Conservation (phyloP, 306 rosid genomes). For the Lagenaria siceraria region DNA sequence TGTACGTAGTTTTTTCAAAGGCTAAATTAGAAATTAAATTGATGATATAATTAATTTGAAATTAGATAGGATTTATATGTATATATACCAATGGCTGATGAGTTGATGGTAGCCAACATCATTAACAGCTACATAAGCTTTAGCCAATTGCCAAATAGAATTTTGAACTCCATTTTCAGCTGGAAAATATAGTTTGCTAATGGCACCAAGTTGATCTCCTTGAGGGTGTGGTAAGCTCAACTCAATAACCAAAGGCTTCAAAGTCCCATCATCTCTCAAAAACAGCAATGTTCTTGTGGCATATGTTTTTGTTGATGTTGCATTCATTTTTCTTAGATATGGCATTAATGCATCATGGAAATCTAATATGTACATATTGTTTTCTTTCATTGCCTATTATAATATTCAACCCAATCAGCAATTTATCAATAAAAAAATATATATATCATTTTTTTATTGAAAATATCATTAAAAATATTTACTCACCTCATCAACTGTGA, state of each 20-base stretch:
- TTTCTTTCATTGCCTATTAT: constrained; percentile 44
- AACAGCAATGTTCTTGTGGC: constrained; percentile 63
- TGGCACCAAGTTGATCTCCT: constrained; percentile 42
- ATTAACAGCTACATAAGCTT: constrained; percentile 58
- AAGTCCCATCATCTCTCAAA: constrained; percentile 44
- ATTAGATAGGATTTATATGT: too few species aligned
- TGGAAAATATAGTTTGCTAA: constrained; percentile 42
- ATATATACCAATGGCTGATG: constrained; percentile 73
- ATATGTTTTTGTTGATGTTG: constrained; percentile 49
- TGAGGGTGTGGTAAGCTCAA: constrained; percentile 59
- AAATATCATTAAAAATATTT: neutral
- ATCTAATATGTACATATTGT: constrained; percentile 53
- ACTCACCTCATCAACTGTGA: constrained; percentile 41
- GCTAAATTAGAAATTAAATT: too few species aligned
- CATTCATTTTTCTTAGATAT: constrained; percentile 45
- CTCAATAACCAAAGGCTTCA: constrained; percentile 70
- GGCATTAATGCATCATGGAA: constrained; percentile 71
- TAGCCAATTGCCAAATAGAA: constrained; percentile 63
- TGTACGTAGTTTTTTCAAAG: constrained; percentile 8
- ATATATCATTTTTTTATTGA: neutral
- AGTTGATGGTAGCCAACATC: constrained; percentile 71
- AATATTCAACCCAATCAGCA: constrained; percentile 6
- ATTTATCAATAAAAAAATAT: neutral
- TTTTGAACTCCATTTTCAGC: constrained; percentile 40
- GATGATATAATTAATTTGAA: too few species aligned